These are phyloP conservation scores for Musa balbisiana DNA, from an alignment of 202 grass and related monocot genomes.

Conservation along the genomic window DNA sequence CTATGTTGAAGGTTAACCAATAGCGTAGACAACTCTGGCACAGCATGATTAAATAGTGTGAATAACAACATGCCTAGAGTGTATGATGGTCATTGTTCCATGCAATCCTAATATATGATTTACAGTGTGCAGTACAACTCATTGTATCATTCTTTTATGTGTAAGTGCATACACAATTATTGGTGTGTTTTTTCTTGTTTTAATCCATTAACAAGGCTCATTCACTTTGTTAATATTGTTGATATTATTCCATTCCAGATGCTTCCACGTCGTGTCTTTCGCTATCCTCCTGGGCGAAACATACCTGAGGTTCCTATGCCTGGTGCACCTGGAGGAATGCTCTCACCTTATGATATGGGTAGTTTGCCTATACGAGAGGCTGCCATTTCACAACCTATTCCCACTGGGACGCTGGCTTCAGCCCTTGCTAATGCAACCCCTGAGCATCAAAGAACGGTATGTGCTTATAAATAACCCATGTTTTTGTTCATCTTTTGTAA, in stretches of 20 bases:
- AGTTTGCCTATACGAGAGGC: slow-evolving; percentile 53
- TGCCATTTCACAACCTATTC: slow-evolving; percentile 53
- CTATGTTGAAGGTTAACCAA: neutral
- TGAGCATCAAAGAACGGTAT: slow-evolving; percentile 72
- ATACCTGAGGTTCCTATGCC: slow-evolving; percentile 23
- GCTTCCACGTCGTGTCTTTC: slow-evolving; percentile 48
- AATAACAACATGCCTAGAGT: neutral
- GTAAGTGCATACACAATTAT: too few relatives aligned
- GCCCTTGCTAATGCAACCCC: slow-evolving; percentile 68
- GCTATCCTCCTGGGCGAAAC: slow-evolving; percentile 38
- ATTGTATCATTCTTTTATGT: too few relatives aligned
- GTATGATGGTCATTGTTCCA: neutral
- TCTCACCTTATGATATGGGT: slow-evolving; percentile 63
- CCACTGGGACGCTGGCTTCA: slow-evolving; percentile 58
- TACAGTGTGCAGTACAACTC: too few relatives aligned
- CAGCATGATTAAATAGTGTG: neutral
- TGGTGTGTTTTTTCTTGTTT: too few relatives aligned
- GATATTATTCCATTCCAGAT: slow-evolving; percentile 33
- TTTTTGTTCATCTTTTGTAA: too few relatives aligned
- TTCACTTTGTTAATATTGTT: neutral
- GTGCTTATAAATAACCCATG: neutral
- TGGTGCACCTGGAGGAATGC: slow-evolving; percentile 48
- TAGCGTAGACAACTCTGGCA: neutral
- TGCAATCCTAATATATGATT: slow-evolving; percentile 4
- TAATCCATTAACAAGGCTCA: too few relatives aligned